A percentile compares a stretch with the other conserved stretches of the same genome.
phyloP scores from a whole-genome alignment of 352 stramenopile species.

The Hyaloperonospora arabidopsidis region DNA sequence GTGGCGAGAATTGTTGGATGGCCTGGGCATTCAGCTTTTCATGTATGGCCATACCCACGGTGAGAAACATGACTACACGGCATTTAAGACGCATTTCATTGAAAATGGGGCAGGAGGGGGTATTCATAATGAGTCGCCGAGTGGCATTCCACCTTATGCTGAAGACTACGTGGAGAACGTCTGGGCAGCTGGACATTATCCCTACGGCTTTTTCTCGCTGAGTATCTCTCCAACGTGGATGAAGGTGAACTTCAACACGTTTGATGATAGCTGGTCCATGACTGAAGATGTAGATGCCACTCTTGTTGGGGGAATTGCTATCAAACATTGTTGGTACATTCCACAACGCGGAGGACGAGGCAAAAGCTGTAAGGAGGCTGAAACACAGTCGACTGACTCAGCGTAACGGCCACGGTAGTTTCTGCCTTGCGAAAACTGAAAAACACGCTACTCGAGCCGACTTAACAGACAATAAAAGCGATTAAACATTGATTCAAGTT shows the following conservation, averaged over 20 bases:
- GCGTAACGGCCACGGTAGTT: background rate
- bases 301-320: slow-evolving; percentile 42
- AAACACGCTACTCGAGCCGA: no score
- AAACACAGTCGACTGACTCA: slow-evolving; percentile 17
- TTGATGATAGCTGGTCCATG: slow-evolving; percentile 57
- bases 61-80: slow-evolving; percentile 65
- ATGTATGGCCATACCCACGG: slow-evolving; percentile 67
- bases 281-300: slow-evolving; percentile 40
- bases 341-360: slow-evolving; percentile 31
- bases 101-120: slow-evolving; percentile 69
- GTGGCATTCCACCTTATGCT: slow-evolving; percentile 51
- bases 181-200: slow-evolving; percentile 52
- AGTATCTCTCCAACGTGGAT: slow-evolving; percentile 54
- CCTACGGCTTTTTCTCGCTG: slow-evolving; percentile 67
- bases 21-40: slow-evolving; percentile 52
- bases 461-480: no score
- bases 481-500: no score
- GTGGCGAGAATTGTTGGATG: slow-evolving; percentile 51
- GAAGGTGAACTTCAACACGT: slow-evolving; percentile 52
- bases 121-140: slow-evolving; percentile 65
- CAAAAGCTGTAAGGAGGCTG: slow-evolving; percentile 33
- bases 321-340: slow-evolving; percentile 67
- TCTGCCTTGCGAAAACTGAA: no score
- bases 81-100: slow-evolving; percentile 64
- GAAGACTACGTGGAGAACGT: slow-evolving; percentile 57